A percentile compares a stretch with the other conserved stretches of the same genome.
These are phyloP conservation scores for Clarireedia paspali DNA, from an alignment of 2,329 filamentous ascomycete genomes.

Conservation along the genomic window DNA sequence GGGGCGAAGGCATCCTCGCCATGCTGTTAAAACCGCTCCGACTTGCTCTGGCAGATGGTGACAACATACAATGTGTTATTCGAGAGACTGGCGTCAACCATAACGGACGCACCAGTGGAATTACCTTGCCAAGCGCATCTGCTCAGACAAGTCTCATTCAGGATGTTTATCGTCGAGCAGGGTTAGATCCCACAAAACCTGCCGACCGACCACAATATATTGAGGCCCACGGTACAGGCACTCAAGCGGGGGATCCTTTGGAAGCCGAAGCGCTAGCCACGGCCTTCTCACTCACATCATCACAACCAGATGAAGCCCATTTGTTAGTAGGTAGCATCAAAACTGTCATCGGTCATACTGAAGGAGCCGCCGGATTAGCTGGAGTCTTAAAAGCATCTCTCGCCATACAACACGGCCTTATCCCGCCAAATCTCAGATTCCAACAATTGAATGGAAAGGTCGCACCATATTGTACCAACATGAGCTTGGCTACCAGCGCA, in stretches of 20 bases:
- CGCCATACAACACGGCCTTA: slow-evolving; percentile 20
- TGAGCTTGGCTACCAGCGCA: background rate
- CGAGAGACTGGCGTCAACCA: slow-evolving; percentile 39
- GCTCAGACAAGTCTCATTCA: no score
- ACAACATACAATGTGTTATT: slow-evolving; percentile 49
- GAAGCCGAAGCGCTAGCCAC: background rate
- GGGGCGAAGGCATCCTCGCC: slow-evolving; percentile 46
- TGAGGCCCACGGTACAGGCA: slow-evolving; percentile 27
- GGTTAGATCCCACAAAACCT: no score
- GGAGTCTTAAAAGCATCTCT: slow-evolving; percentile 24
- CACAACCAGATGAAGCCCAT: no score
- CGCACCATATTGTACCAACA: background rate
- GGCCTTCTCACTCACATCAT: background rate
- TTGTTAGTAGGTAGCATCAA: slow-evolving; percentile 22
- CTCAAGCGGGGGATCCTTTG: slow-evolving; percentile 15
- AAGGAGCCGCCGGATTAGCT: slow-evolving; percentile 24
- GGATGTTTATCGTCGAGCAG: no score
- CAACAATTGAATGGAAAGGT: slow-evolving; percentile 24
- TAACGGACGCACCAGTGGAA: slow-evolving; percentile 39
- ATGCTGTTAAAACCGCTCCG: slow-evolving; percentile 50
- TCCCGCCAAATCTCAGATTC: slow-evolving; percentile 27
- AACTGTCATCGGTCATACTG: slow-evolving; percentile 22
- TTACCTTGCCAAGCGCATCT: slow-evolving; percentile 42
- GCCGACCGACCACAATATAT: slow-evolving; percentile 10
- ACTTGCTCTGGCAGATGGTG: slow-evolving; percentile 49